These are phyloP conservation scores for Termitomyces sp. DNA, from an alignment of 768 basidiomycete species.

Conservation along the genomic window DNA sequence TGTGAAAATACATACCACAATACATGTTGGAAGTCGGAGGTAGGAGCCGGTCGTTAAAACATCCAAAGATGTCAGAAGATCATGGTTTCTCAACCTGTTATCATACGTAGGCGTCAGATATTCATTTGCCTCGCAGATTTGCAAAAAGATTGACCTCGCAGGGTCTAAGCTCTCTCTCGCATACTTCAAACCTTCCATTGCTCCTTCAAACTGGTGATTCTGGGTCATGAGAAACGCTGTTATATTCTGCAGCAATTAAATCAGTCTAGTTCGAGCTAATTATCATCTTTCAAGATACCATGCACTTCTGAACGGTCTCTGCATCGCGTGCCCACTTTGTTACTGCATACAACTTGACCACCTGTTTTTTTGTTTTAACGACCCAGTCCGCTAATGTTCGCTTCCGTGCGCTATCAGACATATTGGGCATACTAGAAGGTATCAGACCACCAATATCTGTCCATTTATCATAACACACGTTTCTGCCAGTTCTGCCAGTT, in stretches of 20 bases:
- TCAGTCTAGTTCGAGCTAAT: neutral
- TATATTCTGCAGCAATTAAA: constrained; percentile 54
- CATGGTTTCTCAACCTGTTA: constrained; percentile 81
- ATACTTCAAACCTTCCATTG: constrained; percentile 55
- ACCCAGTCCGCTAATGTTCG: constrained; percentile 84
- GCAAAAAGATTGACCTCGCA: constrained; percentile 51
- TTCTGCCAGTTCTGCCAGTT: constrained; percentile 79
- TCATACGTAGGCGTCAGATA: neutral
- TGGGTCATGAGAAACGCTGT: constrained; percentile 83
- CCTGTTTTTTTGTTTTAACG: constrained; percentile 84
- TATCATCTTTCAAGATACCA: constrained; percentile 38
- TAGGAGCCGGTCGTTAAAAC: constrained; percentile 87
- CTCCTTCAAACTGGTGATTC: constrained; percentile 76
- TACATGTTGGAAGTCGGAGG: constrained; percentile 68
- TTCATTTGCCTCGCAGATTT: neutral
- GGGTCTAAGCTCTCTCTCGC: constrained; percentile 67
- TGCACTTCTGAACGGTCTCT: constrained; percentile 78
- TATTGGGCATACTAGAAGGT: constrained; percentile 59
- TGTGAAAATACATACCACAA: constrained; percentile 50
- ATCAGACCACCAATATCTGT: constrained; percentile 1
- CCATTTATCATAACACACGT: constrained; percentile 48
- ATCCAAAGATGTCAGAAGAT: constrained; percentile 86
- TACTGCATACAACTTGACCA: constrained; percentile 84
- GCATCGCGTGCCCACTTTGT: constrained; percentile 86
- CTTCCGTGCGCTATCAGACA: constrained; percentile 78